Conservation (phyloP, 2,329 filamentous ascomycete genomes). For the Clarireedia monteithiana region DNA sequence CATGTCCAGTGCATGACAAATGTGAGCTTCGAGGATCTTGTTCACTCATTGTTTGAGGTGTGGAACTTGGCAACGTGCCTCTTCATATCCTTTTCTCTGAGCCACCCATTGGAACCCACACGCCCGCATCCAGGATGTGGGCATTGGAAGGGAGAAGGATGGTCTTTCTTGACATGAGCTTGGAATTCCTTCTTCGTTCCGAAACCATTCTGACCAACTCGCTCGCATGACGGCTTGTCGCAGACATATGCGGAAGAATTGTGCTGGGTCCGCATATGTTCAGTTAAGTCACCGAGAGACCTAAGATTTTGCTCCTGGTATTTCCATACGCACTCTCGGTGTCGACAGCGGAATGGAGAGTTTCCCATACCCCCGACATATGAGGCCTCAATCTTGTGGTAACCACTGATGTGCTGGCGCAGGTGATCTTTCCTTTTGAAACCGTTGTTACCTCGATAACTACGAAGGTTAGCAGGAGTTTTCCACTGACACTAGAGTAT, state of each 20-base stretch:
- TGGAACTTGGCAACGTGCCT: constrained; percentile 12
- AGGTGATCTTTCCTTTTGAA: constrained; percentile 5
- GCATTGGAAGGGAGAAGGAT: constrained; percentile 14
- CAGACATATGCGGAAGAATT: background rate
- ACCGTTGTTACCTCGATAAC: background rate
- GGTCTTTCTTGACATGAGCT: constrained; percentile 15
- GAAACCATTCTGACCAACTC: constrained; percentile 1
- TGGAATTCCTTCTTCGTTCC: constrained; percentile 6
- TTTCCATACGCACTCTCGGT: accelerated
- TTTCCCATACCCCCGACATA: accelerated
- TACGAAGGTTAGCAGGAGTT: background rate
- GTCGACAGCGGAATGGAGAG: background rate
- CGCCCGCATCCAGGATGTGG: constrained; percentile 13
- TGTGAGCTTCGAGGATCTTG: too few relatives aligned
- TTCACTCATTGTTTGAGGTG: background rate
- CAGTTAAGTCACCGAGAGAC: background rate
- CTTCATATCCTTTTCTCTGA: constrained; percentile 11
- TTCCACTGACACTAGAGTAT: accelerated
- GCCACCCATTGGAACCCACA: constrained; percentile 15
- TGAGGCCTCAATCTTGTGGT: background rate
- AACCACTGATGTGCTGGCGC: background rate
- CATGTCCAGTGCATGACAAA: too few relatives aligned
- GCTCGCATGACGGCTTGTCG: background rate
- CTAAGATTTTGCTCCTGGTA: background rate
- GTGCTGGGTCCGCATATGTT: background rate